Evolutionary conservation across 768 basidiomycete species (phyloP).

Genomic region (Mrakia gelida): DNA sequence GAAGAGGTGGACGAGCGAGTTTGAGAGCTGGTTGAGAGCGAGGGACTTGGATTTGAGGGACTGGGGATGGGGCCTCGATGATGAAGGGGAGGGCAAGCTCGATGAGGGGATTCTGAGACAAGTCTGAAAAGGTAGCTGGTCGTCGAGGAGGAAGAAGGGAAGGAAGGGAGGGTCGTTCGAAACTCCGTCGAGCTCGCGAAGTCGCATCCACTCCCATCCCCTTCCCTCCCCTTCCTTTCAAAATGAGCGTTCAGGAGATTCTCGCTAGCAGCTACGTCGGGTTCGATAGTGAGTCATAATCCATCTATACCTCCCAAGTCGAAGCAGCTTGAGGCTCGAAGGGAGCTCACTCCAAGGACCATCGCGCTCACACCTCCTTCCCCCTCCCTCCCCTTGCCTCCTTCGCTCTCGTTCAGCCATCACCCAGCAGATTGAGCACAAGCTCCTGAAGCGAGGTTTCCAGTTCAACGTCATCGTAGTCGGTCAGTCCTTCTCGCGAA

Average conservation of each 20-base stretch:
- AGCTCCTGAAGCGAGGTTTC: conserved; percentile 97
- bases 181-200: background rate
- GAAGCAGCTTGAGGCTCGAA: background rate
- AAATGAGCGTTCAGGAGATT: conserved; percentile 57
- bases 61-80: background rate
- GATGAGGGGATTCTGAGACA: background rate
- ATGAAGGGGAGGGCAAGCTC: background rate
- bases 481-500: conserved; percentile 51
- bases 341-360: background rate
- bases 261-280: conserved; percentile 90
- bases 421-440: conserved; percentile 96
- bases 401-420: conserved; percentile 51
- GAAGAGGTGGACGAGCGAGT: too few relatives aligned
- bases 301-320: background rate
- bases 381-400: background rate
- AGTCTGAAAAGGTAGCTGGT: background rate
- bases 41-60: too few relatives aligned
- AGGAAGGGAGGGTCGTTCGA: background rate
- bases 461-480: conserved; percentile 98
- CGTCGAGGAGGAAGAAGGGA: background rate
- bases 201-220: background rate
- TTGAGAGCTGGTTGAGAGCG: too few relatives aligned
- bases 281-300: conserved; percentile 63
- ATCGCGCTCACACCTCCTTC: conserved; percentile 13
- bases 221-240: background rate